Conservation (phyloP, 495 filamentous ascomycete species). For the Glonium stellatum region DNA sequence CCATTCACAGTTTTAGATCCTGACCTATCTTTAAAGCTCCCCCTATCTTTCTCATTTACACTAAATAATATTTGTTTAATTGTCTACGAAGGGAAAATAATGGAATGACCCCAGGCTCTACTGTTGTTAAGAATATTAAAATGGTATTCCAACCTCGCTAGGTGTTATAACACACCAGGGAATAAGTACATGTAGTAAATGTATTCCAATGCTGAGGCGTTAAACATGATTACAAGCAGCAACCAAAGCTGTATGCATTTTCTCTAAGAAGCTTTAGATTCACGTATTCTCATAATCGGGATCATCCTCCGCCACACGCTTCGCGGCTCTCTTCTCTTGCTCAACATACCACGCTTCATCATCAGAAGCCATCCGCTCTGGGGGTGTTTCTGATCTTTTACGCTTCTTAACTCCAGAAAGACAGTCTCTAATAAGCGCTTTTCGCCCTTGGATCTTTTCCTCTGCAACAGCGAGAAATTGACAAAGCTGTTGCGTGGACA, state of each 20-base stretch:
- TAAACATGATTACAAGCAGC: background rate
- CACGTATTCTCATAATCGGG: slow-evolving; percentile 4
- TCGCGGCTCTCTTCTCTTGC: slow-evolving; percentile 7
- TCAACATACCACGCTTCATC: slow-evolving; percentile 8
- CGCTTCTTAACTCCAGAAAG: slow-evolving; percentile 15
- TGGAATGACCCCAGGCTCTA: background rate
- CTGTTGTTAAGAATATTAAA: background rate
- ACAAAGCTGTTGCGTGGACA: slow-evolving; percentile 19
- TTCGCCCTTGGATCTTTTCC: slow-evolving; percentile 10
- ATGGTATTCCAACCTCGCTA: background rate
- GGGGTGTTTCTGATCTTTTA: slow-evolving; percentile 13
- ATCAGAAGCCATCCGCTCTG: slow-evolving; percentile 8
- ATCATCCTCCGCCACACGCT: slow-evolving; percentile 8
- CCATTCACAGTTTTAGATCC: background rate
- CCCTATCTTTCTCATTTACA: background rate
- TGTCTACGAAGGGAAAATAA: background rate
- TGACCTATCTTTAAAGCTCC: background rate
- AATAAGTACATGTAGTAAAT: background rate
- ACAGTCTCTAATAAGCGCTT: slow-evolving; percentile 13
- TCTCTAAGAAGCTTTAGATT: background rate
- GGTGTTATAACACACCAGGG: background rate
- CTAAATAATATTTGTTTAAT: background rate
- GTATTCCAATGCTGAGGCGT: background rate
- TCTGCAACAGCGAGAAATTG: slow-evolving; percentile 18
- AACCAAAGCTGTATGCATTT: background rate